Evolutionary conservation across 257 asterid genomes (phyloP), one percentile per base, ranked within the genome.

Genomic region (Nicotiana benthamiana): DNA sequence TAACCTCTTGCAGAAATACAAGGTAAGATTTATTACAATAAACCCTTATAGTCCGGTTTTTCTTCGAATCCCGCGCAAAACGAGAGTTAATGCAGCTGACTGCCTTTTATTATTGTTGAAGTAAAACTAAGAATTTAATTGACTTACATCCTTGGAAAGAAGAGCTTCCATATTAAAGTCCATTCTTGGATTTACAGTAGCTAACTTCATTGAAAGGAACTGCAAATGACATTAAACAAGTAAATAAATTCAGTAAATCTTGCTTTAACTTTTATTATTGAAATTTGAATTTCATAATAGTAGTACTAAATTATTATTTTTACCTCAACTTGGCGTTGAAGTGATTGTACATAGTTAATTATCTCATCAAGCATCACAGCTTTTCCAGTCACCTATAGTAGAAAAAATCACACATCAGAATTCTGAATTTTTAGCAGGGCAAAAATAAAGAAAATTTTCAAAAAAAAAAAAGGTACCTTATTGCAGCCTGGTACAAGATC

Each of bases 291-390:
- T 52, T 32, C 56, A 59, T 18, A 51, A 3, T 2, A 10, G 2
- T n/a, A 7, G 40, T 3, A 43, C 0, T 54, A 4, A 28, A 43
- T 26, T 80, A 87, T 40, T 40, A n/a, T 40, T 40, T 40, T 40
- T 82, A 94, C 97, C 97, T 92, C 97, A 61, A 94, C 98, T 88
- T 94, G 98, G 4, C 94, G 85, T 80, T 94, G 97, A 20, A 92
- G 88, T 48, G 97, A 92, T 84, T 94, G 98, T 54, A 91, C 97
- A 60, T 92, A 94, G 75, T 94, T 93, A 75, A 94, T 94, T 80
- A 93, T 94, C 90, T 93, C 97, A 87, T 94, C 98, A 65, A 94
- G 94, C 98, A 94, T 93, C n/a, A 94, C 97, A 82, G 98, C 97
- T 90, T 94, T 94, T 30, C 98, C 98, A 66, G 97, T 94, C 24